Base-by-base conservation (phyloP, 495 filamentous ascomycete species). In the Sporormia fimetaria region DNA sequence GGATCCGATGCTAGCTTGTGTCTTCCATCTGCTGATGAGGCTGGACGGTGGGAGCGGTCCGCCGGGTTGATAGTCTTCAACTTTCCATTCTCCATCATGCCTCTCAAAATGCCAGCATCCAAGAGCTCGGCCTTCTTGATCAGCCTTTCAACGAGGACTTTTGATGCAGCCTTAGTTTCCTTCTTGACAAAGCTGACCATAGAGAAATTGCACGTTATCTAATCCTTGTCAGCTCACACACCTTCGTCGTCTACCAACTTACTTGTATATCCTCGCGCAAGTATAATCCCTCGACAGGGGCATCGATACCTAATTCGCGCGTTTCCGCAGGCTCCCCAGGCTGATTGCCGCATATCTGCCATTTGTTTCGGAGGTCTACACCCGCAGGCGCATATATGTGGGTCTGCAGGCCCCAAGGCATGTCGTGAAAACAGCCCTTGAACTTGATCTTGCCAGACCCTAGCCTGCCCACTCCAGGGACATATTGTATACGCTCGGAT, bases 31-130 rank as follows among this genome's bases (percentile, higher is more conserved):
- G 17, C 12, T 33, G 11, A n/a, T n/a, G n/a, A n/a, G n/a, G n/a
- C n/a, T n/a, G n/a, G n/a, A n/a, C n/a, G n/a, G n/a, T n/a, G n/a
- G n/a, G 53, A 46, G 21, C 46, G 44, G 28, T 56, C 50, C 10
- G 44, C 44, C 4, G 53, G 53, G 34, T 56, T 56, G 44, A 46
- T 11, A 7, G 57, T 62, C 51, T 59, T 62, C 31, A 62, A 34
- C 44, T 47, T 48, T 20, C 59, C 59, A 29, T 58, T 22, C 39
- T 62, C 52, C 47, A 63, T 61, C 59, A 61, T 61, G 11, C 53
- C 59, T 17, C 54, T 51, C 46, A 63, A 44, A 21, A 49, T 50
- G 15, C 57, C 59, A 15, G 53, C 45, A 27, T 62, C 59, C 17
- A 62, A 37, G 16, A 59, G 44, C 37, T 62, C 59, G 5, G 59